phyloP scores from a whole-genome alignment of 1,284 basidiomycete species.

The Puccinia brachypodii region DNA sequence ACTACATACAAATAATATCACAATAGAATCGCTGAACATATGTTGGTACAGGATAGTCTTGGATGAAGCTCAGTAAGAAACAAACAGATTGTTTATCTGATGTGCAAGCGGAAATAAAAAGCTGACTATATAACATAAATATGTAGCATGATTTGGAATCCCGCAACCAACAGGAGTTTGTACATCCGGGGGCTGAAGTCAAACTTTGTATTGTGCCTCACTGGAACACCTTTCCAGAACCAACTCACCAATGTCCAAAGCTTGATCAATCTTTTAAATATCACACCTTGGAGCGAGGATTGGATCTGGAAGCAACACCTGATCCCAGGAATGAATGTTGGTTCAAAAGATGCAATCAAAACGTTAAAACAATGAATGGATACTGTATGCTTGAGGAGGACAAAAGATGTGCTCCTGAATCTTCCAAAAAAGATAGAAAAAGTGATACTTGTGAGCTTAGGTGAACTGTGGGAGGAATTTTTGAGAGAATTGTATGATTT shows the following conservation, averaged over 20 bases:
- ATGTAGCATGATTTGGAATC: slow-evolving; percentile 55
- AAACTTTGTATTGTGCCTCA: slow-evolving; percentile 55
- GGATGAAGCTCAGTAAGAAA: slow-evolving; percentile 53
- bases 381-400: slow-evolving; percentile 8
- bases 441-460: not conserved
- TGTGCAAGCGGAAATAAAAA: too few species aligned
- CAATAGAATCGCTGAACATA: slow-evolving; percentile 44
- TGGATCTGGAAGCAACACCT: not conserved
- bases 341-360: slow-evolving; percentile 9
- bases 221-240: slow-evolving; percentile 57
- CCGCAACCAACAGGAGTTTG: slow-evolving; percentile 54
- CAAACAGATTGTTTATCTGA: not conserved
- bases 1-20: not conserved
- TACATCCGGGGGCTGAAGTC: slow-evolving; percentile 56
- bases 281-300: not conserved
- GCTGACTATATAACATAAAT: too few species aligned
- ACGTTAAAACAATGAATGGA: not conserved
- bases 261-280: slow-evolving; percentile 48
- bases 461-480: not conserved
- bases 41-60: slow-evolving; percentile 57
- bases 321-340: not conserved
- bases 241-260: slow-evolving; percentile 55
- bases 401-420: slow-evolving; percentile 3
- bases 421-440: not conserved
- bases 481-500: not conserved